Conservation (phyloP, 192 early-diverging fungal species). For the Backusella macrospora region DNA sequence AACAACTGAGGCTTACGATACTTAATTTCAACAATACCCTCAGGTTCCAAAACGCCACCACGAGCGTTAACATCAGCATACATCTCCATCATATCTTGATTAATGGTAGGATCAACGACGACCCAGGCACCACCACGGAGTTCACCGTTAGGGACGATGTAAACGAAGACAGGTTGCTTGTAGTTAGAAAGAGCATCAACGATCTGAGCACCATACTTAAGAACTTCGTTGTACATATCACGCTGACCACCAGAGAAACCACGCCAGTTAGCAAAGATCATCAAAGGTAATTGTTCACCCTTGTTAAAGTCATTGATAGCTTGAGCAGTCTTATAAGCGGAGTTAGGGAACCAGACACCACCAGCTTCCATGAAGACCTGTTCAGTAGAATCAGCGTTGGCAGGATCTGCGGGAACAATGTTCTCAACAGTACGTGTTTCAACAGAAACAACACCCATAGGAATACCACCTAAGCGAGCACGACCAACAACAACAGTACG, state of each 20-base stretch:
- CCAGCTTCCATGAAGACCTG: slow-evolving; percentile 91
- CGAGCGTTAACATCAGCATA: slow-evolving; percentile 91
- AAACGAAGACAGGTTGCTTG: slow-evolving; percentile 97
- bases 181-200: slow-evolving; percentile 96
- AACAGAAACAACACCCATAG: slow-evolving; percentile 96
- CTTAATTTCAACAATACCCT: slow-evolving; percentile 98
- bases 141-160: slow-evolving; percentile 93
- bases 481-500: slow-evolving; percentile 94
- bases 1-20: slow-evolving; percentile 92
- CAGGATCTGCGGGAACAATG: slow-evolving; percentile 93
- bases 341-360: slow-evolving; percentile 98
- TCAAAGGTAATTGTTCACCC: slow-evolving; percentile 96
- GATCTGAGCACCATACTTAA: slow-evolving; percentile 97
- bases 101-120: slow-evolving; percentile 95
- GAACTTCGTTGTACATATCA: slow-evolving; percentile 98
- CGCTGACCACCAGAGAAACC: slow-evolving; percentile 98
- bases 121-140: slow-evolving; percentile 99
- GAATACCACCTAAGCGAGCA: slow-evolving; percentile 94
- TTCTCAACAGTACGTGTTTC: slow-evolving; percentile 93
- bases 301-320: slow-evolving; percentile 99
- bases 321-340: slow-evolving; percentile 99
- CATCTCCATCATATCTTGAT: slow-evolving; percentile 99
- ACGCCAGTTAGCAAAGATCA: slow-evolving; percentile 99
- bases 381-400: slow-evolving; percentile 86
- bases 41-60: slow-evolving; percentile 95